These are phyloP conservation scores for thale cress (Arabidopsis thaliana) DNA, from an alignment of 345 rosid genomes.

Conservation along the genomic window DNA sequence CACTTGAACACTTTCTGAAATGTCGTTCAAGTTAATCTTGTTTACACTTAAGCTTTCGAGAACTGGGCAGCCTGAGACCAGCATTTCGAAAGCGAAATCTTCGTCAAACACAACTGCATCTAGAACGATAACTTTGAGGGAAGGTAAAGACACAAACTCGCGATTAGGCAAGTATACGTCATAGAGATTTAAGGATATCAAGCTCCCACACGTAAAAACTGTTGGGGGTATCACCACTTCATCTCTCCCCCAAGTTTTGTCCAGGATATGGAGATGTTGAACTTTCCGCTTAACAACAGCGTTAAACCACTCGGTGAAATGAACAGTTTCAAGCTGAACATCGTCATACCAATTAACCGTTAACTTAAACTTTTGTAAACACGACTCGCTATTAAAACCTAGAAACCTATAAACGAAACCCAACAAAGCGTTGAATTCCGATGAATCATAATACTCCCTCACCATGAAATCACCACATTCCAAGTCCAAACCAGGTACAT, in stretches of 20 bases:
- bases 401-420: constrained; percentile 1
- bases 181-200: background rate
- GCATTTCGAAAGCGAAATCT: too few relatives aligned
- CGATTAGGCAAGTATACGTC: background rate
- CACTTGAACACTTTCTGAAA: too few relatives aligned
- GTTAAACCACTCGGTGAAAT: background rate
- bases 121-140: background rate
- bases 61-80: too few relatives aligned
- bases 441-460: background rate
- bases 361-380: background rate
- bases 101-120: background rate
- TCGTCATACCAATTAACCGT: background rate
- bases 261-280: background rate
- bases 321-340: background rate
- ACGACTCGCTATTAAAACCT: background rate
- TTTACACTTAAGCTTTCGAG: too few relatives aligned
- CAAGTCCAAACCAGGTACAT: background rate
- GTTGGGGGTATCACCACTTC: background rate
- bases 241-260: background rate
- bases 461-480: background rate
- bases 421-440: background rate
- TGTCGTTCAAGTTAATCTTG: too few relatives aligned
- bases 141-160: background rate
- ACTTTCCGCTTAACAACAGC: background rate
- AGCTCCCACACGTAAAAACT: constrained; percentile 10